Percentiles rank a stretch among this genome's conserved stretches.
phyloP scores from a whole-genome alignment of 2,329 filamentous ascomycete species.

The Sclerotinia sclerotiorum region DNA sequence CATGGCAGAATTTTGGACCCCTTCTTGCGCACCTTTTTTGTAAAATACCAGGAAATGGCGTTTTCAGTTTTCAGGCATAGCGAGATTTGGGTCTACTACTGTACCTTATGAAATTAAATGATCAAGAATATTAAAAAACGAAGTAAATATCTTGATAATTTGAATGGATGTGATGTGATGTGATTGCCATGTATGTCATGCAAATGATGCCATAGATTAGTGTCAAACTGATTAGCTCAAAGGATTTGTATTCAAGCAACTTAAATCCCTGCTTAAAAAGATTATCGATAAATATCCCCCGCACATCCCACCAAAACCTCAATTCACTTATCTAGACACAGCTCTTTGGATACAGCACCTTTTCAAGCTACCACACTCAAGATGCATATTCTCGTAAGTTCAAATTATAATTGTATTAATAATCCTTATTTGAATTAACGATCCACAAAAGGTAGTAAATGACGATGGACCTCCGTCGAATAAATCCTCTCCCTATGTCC shows the following conservation, averaged over 20 bases:
- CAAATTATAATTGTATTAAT: neutral
- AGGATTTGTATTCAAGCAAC: neutral
- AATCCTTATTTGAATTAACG: neutral
- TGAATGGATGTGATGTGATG: neutral
- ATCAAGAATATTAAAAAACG: neutral
- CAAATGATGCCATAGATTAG: conserved; percentile 9
- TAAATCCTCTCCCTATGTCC: conserved; percentile 77
- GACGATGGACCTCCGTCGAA: conserved; percentile 79
- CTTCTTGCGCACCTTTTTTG: conserved; percentile 13
- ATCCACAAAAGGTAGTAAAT: conserved; percentile 56
- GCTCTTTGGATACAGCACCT: conserved; percentile 1
- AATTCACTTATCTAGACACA: neutral
- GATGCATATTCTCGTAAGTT: conserved; percentile 54
- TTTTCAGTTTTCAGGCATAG: conserved; percentile 22
- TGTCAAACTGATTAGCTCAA: conserved; percentile 1
- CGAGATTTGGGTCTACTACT: conserved; percentile 18
- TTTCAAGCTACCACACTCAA: conserved; percentile 21
- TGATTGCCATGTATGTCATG: conserved; percentile 3
- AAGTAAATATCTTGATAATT: neutral
- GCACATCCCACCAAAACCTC: conserved; percentile 16
- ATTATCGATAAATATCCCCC: conserved; percentile 23
- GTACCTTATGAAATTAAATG: conserved; percentile 22
- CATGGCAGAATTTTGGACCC: conserved; percentile 14
- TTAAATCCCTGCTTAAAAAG: conserved; percentile 19
- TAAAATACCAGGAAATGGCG: conserved; percentile 21